Percentiles rank a stretch among this genome's conserved stretches.
These are phyloP conservation scores for Bipolaris sorokiniana DNA, from an alignment of 2,329 filamentous ascomycete genomes.

Conservation along the genomic window DNA sequence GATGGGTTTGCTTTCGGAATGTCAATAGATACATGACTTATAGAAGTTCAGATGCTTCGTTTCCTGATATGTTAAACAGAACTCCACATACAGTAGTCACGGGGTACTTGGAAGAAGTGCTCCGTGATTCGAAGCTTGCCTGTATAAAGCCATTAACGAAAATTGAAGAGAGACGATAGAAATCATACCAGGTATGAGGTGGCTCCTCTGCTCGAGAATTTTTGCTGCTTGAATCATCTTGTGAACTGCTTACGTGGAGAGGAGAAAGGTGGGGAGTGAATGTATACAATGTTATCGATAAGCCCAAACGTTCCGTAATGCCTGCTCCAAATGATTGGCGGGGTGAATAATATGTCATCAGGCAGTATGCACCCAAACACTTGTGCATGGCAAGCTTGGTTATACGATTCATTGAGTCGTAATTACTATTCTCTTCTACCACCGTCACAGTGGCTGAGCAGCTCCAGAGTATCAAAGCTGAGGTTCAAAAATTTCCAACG, in stretches of 20 bases:
- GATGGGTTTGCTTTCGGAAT: constrained; percentile 55
- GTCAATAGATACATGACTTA: background rate
- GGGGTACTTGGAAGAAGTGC: constrained; percentile 84
- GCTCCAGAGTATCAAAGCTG: background rate
- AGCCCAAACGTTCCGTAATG: constrained; percentile 18
- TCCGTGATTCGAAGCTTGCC: constrained; percentile 79
- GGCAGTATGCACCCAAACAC: background rate
- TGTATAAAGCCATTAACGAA: constrained; percentile 42
- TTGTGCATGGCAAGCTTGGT: background rate
- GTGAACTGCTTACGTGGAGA: constrained; percentile 11
- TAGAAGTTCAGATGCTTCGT: background rate
- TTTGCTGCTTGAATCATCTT: constrained; percentile 54
- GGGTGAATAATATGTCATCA: constrained; percentile 2
- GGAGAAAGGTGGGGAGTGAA: constrained; percentile 19
- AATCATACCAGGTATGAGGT: constrained; percentile 52
- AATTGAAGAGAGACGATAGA: background rate
- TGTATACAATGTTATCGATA: constrained; percentile 28
- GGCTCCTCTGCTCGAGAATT: constrained; percentile 54
- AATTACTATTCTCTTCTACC: background rate
- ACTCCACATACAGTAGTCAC: constrained; percentile 65
- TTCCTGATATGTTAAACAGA: background rate
- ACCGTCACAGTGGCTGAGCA: background rate
- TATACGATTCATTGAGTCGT: background rate
- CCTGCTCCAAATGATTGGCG: constrained; percentile 22
- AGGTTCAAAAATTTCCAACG: constrained; percentile 24